phyloP scores from a whole-genome alignment of 176 grass and related monocot genomes.

The Lolium multiflorum region DNA sequence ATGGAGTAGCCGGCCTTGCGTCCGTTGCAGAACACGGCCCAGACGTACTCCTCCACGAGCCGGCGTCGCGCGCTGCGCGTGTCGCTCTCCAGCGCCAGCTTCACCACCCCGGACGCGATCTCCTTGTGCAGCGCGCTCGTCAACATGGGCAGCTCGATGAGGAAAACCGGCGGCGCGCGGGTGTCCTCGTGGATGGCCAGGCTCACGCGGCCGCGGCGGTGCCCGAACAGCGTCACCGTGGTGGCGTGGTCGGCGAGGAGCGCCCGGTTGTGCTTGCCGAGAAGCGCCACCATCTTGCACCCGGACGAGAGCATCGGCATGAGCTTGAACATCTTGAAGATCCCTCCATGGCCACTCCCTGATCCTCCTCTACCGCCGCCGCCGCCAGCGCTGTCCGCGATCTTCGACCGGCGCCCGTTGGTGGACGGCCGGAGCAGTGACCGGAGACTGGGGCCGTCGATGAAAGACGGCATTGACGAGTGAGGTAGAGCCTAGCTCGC shows the following conservation, averaged over 20 bases:
- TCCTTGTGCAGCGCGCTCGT: slow-evolving; percentile 84
- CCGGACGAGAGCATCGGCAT: slow-evolving; percentile 91
- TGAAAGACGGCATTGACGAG: slow-evolving; percentile 67
- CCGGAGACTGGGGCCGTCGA: slow-evolving; percentile 62
- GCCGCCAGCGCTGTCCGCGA: slow-evolving; percentile 1
- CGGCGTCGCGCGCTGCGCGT: slow-evolving; percentile 73
- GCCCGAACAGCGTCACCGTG: slow-evolving; percentile 81
- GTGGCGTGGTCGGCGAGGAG: slow-evolving; percentile 83
- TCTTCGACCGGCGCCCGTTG: slow-evolving; percentile 63
- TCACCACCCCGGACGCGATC: slow-evolving; percentile 75
- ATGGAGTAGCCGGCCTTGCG: slow-evolving; percentile 92
- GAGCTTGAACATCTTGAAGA: slow-evolving; percentile 97
- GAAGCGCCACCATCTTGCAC: slow-evolving; percentile 94
- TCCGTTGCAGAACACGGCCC: slow-evolving; percentile 97
- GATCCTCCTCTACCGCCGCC: background rate
- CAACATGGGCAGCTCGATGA: slow-evolving; percentile 87
- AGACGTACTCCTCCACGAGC: slow-evolving; percentile 91
- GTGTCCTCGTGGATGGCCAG: slow-evolving; percentile 95
- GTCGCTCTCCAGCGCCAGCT: slow-evolving; percentile 95
- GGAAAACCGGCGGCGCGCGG: slow-evolving; percentile 73
- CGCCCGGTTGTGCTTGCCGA: slow-evolving; percentile 66
- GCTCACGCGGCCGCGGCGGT: slow-evolving; percentile 71
- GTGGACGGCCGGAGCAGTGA: slow-evolving; percentile 69
- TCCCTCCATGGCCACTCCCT: slow-evolving; percentile 22
- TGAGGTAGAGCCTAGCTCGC: background rate